Evolutionary conservation across 352 stramenopile genomes (phyloP).

Genomic region (Globisporangium canariense): DNA sequence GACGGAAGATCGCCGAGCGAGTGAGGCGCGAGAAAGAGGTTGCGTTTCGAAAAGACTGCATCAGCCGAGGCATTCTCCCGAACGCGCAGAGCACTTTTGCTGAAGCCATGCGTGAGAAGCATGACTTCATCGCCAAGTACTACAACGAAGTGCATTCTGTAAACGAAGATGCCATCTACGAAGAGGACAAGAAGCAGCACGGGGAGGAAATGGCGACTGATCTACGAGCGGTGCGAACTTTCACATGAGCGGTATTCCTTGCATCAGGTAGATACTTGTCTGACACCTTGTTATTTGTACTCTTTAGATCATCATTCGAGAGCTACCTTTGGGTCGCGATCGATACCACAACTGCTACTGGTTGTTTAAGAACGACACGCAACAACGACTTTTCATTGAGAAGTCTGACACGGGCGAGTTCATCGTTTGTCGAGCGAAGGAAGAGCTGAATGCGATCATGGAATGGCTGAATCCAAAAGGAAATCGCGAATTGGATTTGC

Average conservation of each 20-base stretch:
- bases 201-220: slow-evolving; percentile 34
- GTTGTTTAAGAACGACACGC: slow-evolving; percentile 67
- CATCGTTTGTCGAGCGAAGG: slow-evolving; percentile 35
- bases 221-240: slow-evolving; percentile 29
- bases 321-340: slow-evolving; percentile 64
- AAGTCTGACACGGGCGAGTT: slow-evolving; percentile 63
- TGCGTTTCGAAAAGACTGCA: slow-evolving; percentile 55
- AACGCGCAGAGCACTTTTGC: slow-evolving; percentile 69
- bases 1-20: slow-evolving; percentile 48
- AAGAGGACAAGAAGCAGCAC: slow-evolving; percentile 48
- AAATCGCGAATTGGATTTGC: slow-evolving; percentile 56
- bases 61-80: slow-evolving; percentile 55
- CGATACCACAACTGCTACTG: slow-evolving; percentile 80
- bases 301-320: slow-evolving; percentile 55
- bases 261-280: not conserved
- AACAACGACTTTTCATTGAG: slow-evolving; percentile 64
- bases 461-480: slow-evolving; percentile 79
- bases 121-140: slow-evolving; percentile 65
- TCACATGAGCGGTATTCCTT: not conserved
- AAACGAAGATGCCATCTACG: slow-evolving; percentile 47
- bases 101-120: slow-evolving; percentile 54
- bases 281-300: not conserved
- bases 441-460: slow-evolving; percentile 43
- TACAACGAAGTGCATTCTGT: slow-evolving; percentile 54
- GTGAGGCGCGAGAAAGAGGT: slow-evolving; percentile 53